Conservation (phyloP, 345 rosid species). For the Heritiera littoralis region DNA sequence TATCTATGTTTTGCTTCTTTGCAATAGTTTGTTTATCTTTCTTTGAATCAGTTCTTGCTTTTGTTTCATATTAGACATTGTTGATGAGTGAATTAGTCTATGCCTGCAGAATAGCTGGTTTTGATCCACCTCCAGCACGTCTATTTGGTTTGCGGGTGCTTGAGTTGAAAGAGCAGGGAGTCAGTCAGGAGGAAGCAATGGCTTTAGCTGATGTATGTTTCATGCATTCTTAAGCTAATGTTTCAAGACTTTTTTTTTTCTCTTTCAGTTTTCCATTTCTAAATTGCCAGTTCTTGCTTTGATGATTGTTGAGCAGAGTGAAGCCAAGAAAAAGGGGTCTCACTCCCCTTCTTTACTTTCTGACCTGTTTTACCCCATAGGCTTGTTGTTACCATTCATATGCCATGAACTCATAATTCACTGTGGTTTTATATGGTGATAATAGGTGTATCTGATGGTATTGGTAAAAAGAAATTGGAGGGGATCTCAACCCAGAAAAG, state of each 20-base stretch:
- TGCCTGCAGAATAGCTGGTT: constrained; percentile 52
- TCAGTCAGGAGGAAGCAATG: constrained; percentile 71
- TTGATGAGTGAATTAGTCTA: constrained; percentile 14
- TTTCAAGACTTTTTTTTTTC: not conserved
- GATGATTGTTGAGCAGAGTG: constrained; percentile 7
- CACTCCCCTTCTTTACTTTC: not conserved
- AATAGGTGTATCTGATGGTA: not conserved
- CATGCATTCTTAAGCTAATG: constrained; percentile 7
- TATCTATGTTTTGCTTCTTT: not conserved
- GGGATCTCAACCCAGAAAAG: not conserved
- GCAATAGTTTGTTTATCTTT: not conserved
- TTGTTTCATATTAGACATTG: constrained; percentile 1
- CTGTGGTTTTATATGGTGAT: not conserved
- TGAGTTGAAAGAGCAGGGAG: constrained; percentile 77
- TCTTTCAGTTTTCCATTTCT: not conserved
- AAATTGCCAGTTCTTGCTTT: not conserved
- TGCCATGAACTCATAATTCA: constrained; percentile 2
- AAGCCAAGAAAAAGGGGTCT: not conserved
- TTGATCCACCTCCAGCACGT: constrained; percentile 80
- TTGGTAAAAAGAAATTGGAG: not conserved
- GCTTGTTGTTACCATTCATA: not conserved
- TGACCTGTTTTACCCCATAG: not conserved
- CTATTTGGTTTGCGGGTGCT: constrained; percentile 70
- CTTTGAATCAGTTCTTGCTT: not conserved
- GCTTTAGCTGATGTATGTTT: constrained; percentile 69